Percentiles rank a stretch among this genome's conserved stretches.
Conservation (phyloP, 2,329 filamentous ascomycete genomes). For the Lojkania enalia region DNA sequence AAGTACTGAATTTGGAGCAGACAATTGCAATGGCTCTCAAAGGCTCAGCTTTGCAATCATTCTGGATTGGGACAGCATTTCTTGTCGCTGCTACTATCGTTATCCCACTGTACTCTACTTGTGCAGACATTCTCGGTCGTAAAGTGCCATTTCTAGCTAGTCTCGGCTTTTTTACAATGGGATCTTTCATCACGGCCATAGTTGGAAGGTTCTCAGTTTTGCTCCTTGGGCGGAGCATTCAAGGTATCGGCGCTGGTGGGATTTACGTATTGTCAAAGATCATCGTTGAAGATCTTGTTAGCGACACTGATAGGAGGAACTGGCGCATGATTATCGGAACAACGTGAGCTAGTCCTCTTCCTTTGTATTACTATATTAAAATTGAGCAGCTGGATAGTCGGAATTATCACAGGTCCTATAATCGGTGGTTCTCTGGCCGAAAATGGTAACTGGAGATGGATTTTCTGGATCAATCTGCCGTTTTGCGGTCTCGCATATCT, state of each 20-base stretch:
- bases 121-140: slow-evolving; percentile 55
- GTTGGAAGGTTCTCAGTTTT: slow-evolving; percentile 44
- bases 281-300: slow-evolving; percentile 49
- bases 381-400: slow-evolving; percentile 32
- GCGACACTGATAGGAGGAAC: slow-evolving; percentile 25
- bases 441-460: slow-evolving; percentile 36
- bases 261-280: slow-evolving; percentile 49
- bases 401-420: slow-evolving; percentile 38
- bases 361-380: slow-evolving; percentile 4
- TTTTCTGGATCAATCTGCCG: slow-evolving; percentile 47
- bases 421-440: slow-evolving; percentile 35
- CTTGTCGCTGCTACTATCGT: slow-evolving; percentile 50
- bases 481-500: slow-evolving; percentile 38
- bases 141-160: slow-evolving; percentile 49
- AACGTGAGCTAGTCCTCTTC: slow-evolving; percentile 17
- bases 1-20: slow-evolving; percentile 10
- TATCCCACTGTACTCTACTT: slow-evolving; percentile 48
- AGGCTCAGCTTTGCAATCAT: slow-evolving; percentile 43
- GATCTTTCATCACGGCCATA: slow-evolving; percentile 49
- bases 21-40: slow-evolving; percentile 43
- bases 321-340: slow-evolving; percentile 25
- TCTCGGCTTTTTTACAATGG: slow-evolving; percentile 49
- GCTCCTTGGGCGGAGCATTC: slow-evolving; percentile 49
- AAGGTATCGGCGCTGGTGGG: slow-evolving; percentile 54
- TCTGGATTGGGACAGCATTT: slow-evolving; percentile 57